phyloP scores from a whole-genome alignment of 768 basidiomycete genomes.

The Rhodotorula sphaerocarpa region DNA sequence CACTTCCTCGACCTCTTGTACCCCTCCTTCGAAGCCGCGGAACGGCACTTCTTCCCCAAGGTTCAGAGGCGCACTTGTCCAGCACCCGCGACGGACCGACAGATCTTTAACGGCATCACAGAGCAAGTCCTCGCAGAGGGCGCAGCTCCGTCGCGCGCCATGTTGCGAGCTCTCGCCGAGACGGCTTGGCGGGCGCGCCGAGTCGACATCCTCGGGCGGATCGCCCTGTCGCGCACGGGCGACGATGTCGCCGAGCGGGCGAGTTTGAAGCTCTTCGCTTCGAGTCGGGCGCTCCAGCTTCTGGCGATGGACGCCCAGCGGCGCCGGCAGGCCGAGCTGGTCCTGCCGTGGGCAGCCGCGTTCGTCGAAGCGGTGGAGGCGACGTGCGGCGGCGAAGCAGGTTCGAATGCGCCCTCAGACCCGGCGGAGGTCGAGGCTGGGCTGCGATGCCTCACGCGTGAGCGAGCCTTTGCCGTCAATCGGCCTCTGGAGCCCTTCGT shows the following conservation, averaged over 20 bases:
- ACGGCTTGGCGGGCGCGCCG: conserved; percentile 1
- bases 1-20: conserved; percentile 8
- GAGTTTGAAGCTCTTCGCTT: not conserved
- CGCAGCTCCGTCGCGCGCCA: not conserved
- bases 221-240: not conserved
- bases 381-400: too few relatives aligned
- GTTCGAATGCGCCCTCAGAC: not conserved
- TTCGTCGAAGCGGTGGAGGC: not conserved
- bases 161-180: not conserved
- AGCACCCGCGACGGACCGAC: not conserved
- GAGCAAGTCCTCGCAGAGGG: not conserved
- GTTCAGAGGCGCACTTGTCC: too few relatives aligned
- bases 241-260: not conserved
- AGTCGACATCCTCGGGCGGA: not conserved
- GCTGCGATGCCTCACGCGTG: not conserved
- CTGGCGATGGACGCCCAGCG: not conserved
- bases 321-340: not conserved
- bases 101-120: not conserved
- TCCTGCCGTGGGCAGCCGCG: not conserved
- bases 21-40: not conserved
- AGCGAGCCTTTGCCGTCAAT: not conserved
- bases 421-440: not conserved
- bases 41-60: not conserved
- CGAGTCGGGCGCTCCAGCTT: not conserved
- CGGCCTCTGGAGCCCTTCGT: conserved; percentile 2